phyloP scores from a whole-genome alignment of 2,329 filamentous ascomycete genomes.

The Hypomyces rosellus region DNA sequence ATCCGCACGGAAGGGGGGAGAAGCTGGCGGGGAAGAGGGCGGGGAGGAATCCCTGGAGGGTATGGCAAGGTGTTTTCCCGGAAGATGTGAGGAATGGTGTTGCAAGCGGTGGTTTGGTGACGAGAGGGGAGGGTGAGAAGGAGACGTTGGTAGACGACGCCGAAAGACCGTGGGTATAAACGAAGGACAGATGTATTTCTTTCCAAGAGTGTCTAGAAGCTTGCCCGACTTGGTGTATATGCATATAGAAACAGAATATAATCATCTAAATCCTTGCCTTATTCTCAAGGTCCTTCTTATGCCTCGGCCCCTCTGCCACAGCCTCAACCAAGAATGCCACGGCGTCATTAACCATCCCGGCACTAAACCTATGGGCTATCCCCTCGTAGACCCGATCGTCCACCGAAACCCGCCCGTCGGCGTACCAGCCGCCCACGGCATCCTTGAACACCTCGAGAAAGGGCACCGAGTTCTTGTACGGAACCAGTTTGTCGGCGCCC shows the following conservation, averaged over 20 bases:
- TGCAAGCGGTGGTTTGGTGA: conserved; percentile 31
- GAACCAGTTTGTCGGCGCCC: conserved; percentile 64
- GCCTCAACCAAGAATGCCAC: conserved; percentile 54
- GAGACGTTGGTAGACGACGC: conserved; percentile 36
- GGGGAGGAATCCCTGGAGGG: conserved; percentile 43
- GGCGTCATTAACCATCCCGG: conserved; percentile 60
- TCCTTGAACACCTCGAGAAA: conserved; percentile 58
- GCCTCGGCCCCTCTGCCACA: conserved; percentile 28
- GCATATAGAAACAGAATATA: neutral
- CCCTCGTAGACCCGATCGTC: conserved; percentile 63
- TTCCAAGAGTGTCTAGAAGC: neutral
- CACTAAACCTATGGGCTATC: conserved; percentile 62
- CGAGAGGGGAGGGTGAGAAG: conserved; percentile 25
- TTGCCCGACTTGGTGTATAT: neutral
- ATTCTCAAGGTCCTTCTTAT: conserved; percentile 16
- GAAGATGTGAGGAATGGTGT: conserved; percentile 20
- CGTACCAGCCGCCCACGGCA: conserved; percentile 46
- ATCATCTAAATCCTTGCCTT: conserved; percentile 20
- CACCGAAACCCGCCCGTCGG: conserved; percentile 50
- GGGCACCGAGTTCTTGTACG: conserved; percentile 53
- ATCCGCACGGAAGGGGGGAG: conserved; percentile 45
- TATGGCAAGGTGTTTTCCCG: conserved; percentile 39
- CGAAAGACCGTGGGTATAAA: conserved; percentile 33
- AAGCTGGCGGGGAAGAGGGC: conserved; percentile 42
- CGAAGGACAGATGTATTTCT: neutral